Evolutionary conservation across 2,329 filamentous ascomycete species (phyloP).

Genomic region (Delphinella strobiligena): DNA sequence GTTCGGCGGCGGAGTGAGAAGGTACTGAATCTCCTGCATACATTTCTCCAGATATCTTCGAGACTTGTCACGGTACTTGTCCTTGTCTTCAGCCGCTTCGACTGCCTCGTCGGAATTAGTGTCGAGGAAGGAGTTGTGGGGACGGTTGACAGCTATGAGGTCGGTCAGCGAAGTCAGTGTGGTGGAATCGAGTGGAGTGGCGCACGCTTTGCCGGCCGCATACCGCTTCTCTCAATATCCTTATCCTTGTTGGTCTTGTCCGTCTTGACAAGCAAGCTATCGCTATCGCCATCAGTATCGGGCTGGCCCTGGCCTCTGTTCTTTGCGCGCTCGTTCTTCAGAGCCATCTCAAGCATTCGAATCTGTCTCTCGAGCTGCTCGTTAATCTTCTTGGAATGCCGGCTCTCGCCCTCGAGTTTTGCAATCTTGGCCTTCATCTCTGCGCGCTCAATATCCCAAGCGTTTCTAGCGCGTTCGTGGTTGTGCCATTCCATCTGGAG

Average conservation of each 20-base stretch:
- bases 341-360: constrained; percentile 72
- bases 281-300: too few species aligned
- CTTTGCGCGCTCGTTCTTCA: constrained; percentile 71
- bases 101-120: constrained; percentile 20
- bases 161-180: constrained; percentile 11
- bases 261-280: too few species aligned
- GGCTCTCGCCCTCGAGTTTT: constrained; percentile 76
- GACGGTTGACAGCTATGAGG: constrained; percentile 30
- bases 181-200: background rate
- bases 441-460: constrained; percentile 97
- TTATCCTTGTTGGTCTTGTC: constrained; percentile 8
- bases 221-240: background rate
- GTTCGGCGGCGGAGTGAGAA: constrained; percentile 53
- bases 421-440: constrained; percentile 99
- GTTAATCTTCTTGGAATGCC: constrained; percentile 77
- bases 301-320: constrained; percentile 27
- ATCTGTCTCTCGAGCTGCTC: constrained; percentile 87
- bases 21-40: constrained; percentile 56
- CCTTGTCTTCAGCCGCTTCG: constrained; percentile 36
- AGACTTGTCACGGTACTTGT: constrained; percentile 50
- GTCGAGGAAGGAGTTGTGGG: constrained; percentile 40
- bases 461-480: constrained; percentile 92
- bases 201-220: constrained; percentile 18
- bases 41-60: constrained; percentile 52
- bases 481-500: constrained; percentile 98